Evolutionary conservation across 2,329 filamentous ascomycete species (phyloP), one percentile per base, ranked within the genome.

Genomic region (Calonectria naviculata): DNA sequence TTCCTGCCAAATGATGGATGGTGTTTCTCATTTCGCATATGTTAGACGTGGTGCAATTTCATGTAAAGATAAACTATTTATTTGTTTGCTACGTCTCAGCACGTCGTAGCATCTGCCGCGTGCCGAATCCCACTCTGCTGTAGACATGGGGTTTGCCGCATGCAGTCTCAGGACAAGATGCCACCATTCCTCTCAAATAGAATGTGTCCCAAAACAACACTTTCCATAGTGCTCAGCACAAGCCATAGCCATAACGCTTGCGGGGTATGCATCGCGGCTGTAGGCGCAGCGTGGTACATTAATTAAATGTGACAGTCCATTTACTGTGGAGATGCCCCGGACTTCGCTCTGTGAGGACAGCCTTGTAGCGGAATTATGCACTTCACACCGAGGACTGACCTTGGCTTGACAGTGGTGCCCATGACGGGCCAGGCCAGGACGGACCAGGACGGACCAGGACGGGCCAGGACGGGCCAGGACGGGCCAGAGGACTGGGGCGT

Each of bases 151-250:
- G 34, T 36, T 58, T 19, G 52, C 38, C 34, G 52, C 52, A 58
- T 58, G 52, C 52, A 28, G 47, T 58, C 31, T 24, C 52, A 28
- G 36, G 52, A 13, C 52, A 54, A 15, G n/a, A 38, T 58, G 52
- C 52, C 52, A 58, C 52, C 52, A 58, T 58, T 58, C 52, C 52
- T 58, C 31, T 13, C 52, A 38, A 26, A 38, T 58, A 38, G 52
- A 28, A 12, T 26, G n/a, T 38, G 31, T 38, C 34, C 52, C 31
- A 26, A 36, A 38, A 12, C 52, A 21, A 15, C 31, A 19, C 31
- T 17, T 8, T 26, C 21, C n/a, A 12, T 21, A 38, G 52, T 38
- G 10, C 52, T 36, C 21, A 24, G 52, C 41, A 52, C 47, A 38
- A 21, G 24, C 12, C 21, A 36, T 12, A 21, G 24, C 12, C 21